phyloP scores from a whole-genome alignment of 352 stramenopile species.

The Globisporangium lucens region DNA sequence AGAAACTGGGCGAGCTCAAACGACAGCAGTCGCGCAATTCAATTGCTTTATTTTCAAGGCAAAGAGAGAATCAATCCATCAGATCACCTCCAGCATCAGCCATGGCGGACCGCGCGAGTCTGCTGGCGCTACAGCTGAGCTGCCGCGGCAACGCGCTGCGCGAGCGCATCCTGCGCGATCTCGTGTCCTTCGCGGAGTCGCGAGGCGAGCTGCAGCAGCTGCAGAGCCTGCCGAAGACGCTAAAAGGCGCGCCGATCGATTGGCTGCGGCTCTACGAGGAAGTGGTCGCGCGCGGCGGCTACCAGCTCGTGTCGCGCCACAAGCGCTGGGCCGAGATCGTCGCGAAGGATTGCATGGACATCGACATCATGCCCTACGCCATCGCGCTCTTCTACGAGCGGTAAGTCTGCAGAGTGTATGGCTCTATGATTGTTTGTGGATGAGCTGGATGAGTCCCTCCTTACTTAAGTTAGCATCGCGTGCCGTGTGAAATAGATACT shows the following conservation, averaged over 20 bases:
- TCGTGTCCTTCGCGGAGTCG: slow-evolving; percentile 49
- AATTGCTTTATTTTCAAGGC: slow-evolving; percentile 4
- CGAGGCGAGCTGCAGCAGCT: slow-evolving; percentile 43
- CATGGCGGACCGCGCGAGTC: slow-evolving; percentile 28
- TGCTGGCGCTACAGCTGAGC: slow-evolving; percentile 67
- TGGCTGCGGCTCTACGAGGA: slow-evolving; percentile 83
- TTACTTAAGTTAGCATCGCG: not conserved
- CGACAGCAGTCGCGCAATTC: not conserved
- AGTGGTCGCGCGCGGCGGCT: slow-evolving; percentile 65
- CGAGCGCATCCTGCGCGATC: slow-evolving; percentile 56
- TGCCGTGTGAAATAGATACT: slow-evolving; percentile 16
- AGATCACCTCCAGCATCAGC: not conserved
- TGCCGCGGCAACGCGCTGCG: slow-evolving; percentile 57
- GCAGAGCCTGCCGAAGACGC: slow-evolving; percentile 49
- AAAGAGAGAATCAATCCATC: not conserved
- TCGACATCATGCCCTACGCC: slow-evolving; percentile 65
- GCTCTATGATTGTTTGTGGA: not conserved
- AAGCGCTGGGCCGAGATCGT: slow-evolving; percentile 56
- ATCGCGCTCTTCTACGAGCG: slow-evolving; percentile 59
- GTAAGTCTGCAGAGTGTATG: slow-evolving; percentile 10
- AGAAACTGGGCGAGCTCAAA: not conserved
- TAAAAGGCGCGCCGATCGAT: slow-evolving; percentile 53
- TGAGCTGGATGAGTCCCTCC: not conserved
- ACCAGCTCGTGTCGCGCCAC: slow-evolving; percentile 41
- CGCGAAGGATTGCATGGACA: slow-evolving; percentile 39